These are phyloP conservation scores for Rhodofomes roseus DNA, from an alignment of 1,284 basidiomycete genomes.

Conservation along the genomic window DNA sequence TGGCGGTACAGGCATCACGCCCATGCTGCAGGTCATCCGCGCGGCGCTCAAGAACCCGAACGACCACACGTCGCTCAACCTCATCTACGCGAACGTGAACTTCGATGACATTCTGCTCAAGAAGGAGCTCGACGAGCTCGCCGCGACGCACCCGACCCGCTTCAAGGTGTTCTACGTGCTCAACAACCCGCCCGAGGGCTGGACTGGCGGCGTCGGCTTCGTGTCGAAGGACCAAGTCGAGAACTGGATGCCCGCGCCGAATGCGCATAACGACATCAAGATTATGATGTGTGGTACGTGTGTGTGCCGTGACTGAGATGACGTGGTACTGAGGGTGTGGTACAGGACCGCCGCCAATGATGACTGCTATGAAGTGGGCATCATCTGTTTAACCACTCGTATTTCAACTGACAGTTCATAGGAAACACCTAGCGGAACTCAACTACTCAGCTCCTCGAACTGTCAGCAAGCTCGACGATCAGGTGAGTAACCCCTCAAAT, in stretches of 20 bases:
- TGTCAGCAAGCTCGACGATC: constrained; percentile 91
- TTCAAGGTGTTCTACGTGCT: constrained; percentile 91
- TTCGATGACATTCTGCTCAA: constrained; percentile 85
- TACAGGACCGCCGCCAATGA: constrained; percentile 91
- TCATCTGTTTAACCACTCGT: background rate
- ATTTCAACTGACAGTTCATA: constrained; percentile 24
- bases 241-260: constrained; percentile 62
- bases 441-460: constrained; percentile 85
- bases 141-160: constrained; percentile 58
- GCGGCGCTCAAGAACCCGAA: constrained; percentile 82
- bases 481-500: constrained; percentile 47
- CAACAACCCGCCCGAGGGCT: constrained; percentile 86
- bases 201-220: constrained; percentile 90
- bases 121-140: constrained; percentile 82
- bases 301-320: background rate
- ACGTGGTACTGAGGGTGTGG: constrained; percentile 5
- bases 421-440: constrained; percentile 86
- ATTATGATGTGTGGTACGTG: constrained; percentile 79
- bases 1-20: constrained; percentile 94
- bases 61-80: constrained; percentile 78
- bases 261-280: constrained; percentile 58
- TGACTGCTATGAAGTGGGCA: constrained; percentile 91
- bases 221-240: constrained; percentile 94
- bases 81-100: constrained; percentile 97
- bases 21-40: constrained; percentile 96